A percentile compares a stretch with the other conserved stretches of the same genome.
Conservation (phyloP, 23 red algal genomes). For the Gracilariopsis chorda region DNA sequence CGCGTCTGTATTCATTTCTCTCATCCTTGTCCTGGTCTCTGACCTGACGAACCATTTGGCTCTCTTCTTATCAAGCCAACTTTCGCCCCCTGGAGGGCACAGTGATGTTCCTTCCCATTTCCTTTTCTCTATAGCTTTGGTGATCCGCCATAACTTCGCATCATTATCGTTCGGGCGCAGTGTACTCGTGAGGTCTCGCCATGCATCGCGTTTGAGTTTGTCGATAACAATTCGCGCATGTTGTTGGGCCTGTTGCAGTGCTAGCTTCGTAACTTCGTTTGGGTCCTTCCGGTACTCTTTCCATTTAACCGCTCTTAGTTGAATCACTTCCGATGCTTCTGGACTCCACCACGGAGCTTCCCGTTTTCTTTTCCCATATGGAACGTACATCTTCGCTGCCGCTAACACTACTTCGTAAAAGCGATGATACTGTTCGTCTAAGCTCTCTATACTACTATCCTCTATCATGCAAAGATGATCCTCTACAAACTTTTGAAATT, state of each 20-base stretch:
- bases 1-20: too few species aligned
- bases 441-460: too few species aligned
- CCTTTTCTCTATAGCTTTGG: not conserved
- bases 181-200: not conserved
- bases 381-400: not conserved
- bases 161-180: not conserved
- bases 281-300: not conserved
- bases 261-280: not conserved
- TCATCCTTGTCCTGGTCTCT: not conserved
- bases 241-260: not conserved
- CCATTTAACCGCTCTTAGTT: not conserved
- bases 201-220: not conserved
- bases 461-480: too few species aligned
- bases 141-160: not conserved
- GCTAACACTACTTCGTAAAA: not conserved
- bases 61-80: not conserved
- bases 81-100: not conserved
- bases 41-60: not conserved
- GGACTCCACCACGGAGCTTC: not conserved
- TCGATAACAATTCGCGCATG: not conserved
- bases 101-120: not conserved
- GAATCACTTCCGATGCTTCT: not conserved
- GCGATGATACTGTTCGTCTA: too few species aligned
- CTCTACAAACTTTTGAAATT: too few species aligned
- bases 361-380: not conserved